Evolutionary conservation across 805 yeast species (phyloP).

Genomic region (Kluyveromyces aestuarii): DNA sequence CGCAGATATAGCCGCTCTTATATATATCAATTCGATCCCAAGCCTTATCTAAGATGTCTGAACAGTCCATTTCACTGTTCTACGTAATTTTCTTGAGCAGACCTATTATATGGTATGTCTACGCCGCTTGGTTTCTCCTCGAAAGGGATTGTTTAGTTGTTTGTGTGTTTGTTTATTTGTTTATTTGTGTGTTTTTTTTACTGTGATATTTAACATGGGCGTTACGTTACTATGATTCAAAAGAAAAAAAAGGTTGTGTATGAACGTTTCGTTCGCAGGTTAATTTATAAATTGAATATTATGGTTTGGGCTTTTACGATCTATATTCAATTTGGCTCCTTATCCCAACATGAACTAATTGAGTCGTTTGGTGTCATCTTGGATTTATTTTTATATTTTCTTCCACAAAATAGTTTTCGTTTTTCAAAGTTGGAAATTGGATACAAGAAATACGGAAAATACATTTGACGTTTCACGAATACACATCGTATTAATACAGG

Average conservation of each 20-base stretch:
- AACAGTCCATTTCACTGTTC: conserved; percentile 1
- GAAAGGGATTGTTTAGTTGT: too few relatives aligned
- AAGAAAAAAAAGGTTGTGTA: too few relatives aligned
- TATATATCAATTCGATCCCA: conserved; percentile 20
- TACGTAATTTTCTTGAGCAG: background rate
- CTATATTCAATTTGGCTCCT: background rate
- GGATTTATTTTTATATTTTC: too few relatives aligned
- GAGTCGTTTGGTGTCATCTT: too few relatives aligned
- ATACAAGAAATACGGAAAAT: background rate
- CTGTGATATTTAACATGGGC: too few relatives aligned
- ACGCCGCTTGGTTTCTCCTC: too few relatives aligned
- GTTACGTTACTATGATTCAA: too few relatives aligned
- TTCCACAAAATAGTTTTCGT: background rate
- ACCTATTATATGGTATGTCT: background rate
- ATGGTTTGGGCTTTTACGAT: background rate
- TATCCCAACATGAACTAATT: background rate
- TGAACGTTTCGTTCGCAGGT: too few relatives aligned
- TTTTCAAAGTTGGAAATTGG: background rate
- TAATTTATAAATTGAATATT: too few relatives aligned
- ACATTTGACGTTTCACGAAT: background rate
- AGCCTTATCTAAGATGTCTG: conserved; percentile 13
- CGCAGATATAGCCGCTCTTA: conserved; percentile 19
- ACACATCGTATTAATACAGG: background rate
- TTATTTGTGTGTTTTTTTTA: too few relatives aligned
- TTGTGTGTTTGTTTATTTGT: too few relatives aligned